Conservation (phyloP, 106 monocot genomes). For the Dioscorea dumetorum region DNA sequence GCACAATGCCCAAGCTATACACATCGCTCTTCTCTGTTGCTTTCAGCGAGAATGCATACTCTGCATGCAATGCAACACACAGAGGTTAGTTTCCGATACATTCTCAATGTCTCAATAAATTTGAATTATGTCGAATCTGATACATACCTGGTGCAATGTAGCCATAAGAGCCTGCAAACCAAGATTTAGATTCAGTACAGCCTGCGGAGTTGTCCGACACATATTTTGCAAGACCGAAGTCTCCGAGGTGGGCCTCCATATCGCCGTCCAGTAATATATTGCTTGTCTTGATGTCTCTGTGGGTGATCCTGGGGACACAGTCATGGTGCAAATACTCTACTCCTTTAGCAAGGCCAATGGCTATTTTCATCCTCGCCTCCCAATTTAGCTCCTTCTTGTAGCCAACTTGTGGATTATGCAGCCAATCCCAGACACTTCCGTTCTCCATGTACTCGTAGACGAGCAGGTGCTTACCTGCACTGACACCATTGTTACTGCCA, state of each 20-base stretch:
- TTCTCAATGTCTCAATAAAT: neutral
- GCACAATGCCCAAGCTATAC: slow-evolving; percentile 89
- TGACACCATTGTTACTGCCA: neutral
- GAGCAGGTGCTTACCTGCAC: slow-evolving; percentile 22
- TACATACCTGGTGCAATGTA: slow-evolving; percentile 83
- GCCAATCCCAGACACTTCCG: slow-evolving; percentile 87
- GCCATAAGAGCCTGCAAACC: slow-evolving; percentile 88
- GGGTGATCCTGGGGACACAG: slow-evolving; percentile 67
- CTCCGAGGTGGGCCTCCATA: slow-evolving; percentile 93
- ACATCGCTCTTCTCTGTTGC: slow-evolving; percentile 87
- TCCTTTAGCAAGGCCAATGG: slow-evolving; percentile 65
- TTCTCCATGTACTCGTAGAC: slow-evolving; percentile 97
- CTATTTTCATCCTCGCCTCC: slow-evolving; percentile 64
- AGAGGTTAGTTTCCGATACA: too few species aligned
- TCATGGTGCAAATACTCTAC: slow-evolving; percentile 95
- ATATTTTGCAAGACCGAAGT: slow-evolving; percentile 86
- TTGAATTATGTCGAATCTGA: too few species aligned
- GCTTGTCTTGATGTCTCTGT: slow-evolving; percentile 92
- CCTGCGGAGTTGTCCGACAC: slow-evolving; percentile 26
- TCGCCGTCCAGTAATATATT: slow-evolving; percentile 86
- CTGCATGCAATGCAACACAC: slow-evolving; percentile 16
- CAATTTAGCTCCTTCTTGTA: slow-evolving; percentile 49
- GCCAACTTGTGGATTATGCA: slow-evolving; percentile 36
- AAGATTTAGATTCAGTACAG: slow-evolving; percentile 42
- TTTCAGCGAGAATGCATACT: slow-evolving; percentile 64